Base-by-base conservation (phyloP, 441 rosid genomes). In the Gossypium davidsonii region DNA sequence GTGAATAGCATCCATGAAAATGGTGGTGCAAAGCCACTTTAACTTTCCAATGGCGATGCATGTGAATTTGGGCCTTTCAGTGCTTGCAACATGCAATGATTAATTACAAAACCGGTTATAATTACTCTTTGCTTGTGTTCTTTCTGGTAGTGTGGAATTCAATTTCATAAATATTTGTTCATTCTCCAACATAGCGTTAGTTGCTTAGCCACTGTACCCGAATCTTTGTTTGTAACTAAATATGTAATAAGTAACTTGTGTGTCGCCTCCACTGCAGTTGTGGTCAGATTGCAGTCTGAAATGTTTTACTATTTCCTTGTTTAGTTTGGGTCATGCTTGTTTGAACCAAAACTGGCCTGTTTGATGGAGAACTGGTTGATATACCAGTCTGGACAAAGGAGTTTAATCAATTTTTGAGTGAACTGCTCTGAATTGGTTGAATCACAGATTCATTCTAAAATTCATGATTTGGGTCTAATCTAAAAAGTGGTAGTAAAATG, bases 1-100 rank as follows among this genome's bases (percentile, higher is more conserved):
- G 91, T 85, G 73, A 85, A 73, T 68, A 79, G 78, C 37, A 62
- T 60, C 73, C 90, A 79, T 69, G 95, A 94, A 81, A 87, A 83
- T 14, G 91, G 88, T 2, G 87, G 86, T 20, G 88, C 84, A 12
- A 88, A 81, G 73, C 90, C 86, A 15, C 79, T 72, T 4, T 53
- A 2, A 14, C 23, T 37, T 31, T 21, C 18, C 37, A 21, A 20
- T 12, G 11, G 68, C 21, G 39, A 64, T 59, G 52, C 8, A 67
- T 2, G 74, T 73, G 79, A 65, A 61, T 61, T 52, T n/a, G 59
- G 53, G 44, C 34, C 75, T 14, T 21, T 14, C 37, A 62, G 73
- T 60, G 21, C 12, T 0, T 60, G 67, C 88, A 25, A 18, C 23
- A 17, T 53, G 25, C 58, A 81, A 74, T 51, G 26, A 51, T 9